phyloP scores from a whole-genome alignment of 306 rosid genomes.

The Gleditsia sinensis region DNA sequence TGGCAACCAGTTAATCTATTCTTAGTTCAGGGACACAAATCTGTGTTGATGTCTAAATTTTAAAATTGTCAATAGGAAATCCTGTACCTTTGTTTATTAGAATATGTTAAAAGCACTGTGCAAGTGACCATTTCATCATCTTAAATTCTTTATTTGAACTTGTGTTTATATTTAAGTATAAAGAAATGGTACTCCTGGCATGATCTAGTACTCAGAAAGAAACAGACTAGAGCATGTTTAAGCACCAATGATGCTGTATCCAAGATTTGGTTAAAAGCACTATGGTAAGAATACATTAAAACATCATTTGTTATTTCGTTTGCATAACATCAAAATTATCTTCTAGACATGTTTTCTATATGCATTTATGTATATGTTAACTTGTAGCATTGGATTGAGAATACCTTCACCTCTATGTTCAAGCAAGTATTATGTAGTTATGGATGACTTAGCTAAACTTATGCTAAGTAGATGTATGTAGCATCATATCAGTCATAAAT shows the following conservation, averaged over 20 bases:
- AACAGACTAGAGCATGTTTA: not conserved
- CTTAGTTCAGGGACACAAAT: not conserved
- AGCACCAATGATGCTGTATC: not conserved
- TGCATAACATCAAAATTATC: not conserved
- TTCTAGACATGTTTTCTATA: not conserved
- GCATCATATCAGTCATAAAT: not conserved
- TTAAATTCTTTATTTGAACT: not conserved
- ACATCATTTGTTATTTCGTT: not conserved
- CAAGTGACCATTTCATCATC: not conserved
- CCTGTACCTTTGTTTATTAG: not conserved
- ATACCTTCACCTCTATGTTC: constrained; percentile 2
- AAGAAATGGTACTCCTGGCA: not conserved
- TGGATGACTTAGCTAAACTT: not conserved
- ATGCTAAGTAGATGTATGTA: not conserved
- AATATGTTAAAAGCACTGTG: not conserved
- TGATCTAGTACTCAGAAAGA: not conserved
- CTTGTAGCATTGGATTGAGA: not conserved
- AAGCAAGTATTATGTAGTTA: not conserved
- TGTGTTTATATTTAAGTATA: not conserved
- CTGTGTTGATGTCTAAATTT: not conserved
- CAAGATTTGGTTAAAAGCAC: not conserved
- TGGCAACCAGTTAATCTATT: not conserved
- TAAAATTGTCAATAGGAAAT: not conserved
- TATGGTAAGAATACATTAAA: not conserved
- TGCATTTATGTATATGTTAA: not conserved